Evolutionary conservation across 768 basidiomycete genomes (phyloP), one percentile per base, ranked within the genome.

Genomic region (Strobilomyces echinocephalus): DNA sequence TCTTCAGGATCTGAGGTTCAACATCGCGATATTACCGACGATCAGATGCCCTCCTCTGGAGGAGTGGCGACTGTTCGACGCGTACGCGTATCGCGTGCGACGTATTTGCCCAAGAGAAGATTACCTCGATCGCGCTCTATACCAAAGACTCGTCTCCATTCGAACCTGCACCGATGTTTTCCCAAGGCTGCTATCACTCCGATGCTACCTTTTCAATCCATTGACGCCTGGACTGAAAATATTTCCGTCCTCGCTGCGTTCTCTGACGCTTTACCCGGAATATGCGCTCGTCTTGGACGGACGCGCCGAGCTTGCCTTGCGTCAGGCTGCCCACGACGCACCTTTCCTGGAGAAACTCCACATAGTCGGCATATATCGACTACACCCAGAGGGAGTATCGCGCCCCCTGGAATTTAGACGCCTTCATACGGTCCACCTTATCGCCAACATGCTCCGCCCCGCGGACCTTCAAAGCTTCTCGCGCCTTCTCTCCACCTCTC

Each of bases 11-110:
- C 9, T 52, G 36, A 38, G 26, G 21, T 56, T 52, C 43, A 50
- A 52, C 24, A 31, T 35, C 16, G 40, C 60, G 16, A 8, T 26
- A 20, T 16, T 61, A 20, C 38, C 56, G 0, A 35, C 49, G 7
- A 42, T 63, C 30, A 49, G 45, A 9, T 63, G 57, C 10, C 60
- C 56, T 43, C 48, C 61, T 24, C 39, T 36, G 4, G 42, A 50
- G 10, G 58, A 60, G 11, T 62, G 60, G 60, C 41, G 21, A 11
- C 24, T 39, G 5, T 62, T 62, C 36, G 61, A 63, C 18, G 20
- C 34, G 28, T 60, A 62, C 28, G 60, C 61, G 6, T 44, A 47
- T 46, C 60, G 60, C 26, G 61, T 62, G 20, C 61, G 53, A 28
- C 46, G 28, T 4, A 38, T 62, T 26, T 18, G 48, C 5, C 53